Base-by-base conservation (phyloP, 495 filamentous ascomycete species). In the Pseudomonodictys pantanalensis region DNA sequence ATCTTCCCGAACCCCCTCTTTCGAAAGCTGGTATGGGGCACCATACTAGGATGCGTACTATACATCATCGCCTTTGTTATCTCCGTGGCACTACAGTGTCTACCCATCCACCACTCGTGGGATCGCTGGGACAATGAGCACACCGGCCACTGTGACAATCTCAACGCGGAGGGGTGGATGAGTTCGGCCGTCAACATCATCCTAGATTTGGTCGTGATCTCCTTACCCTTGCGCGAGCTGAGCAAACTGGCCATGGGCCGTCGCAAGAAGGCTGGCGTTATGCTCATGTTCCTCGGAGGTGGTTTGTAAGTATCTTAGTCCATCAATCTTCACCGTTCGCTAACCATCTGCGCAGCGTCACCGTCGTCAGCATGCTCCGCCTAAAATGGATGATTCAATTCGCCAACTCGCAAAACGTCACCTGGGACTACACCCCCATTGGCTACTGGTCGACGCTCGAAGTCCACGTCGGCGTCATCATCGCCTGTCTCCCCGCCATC, bases 261-360 rank as follows among this genome's bases (percentile, higher is more conserved):
- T 44, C 71, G 71, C 50, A 80, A 77, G 66, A 83, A 80, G 62
- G 49, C 77, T 8, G 73, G 71, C n/a, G 68, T 83, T 30, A 72
- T 74, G 35, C 22, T 81, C 6, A 79, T 84, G 69, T 83, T 84
- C 63, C 70, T 71, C 3, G 70, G 81, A 17, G 81, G 81, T 10
- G 71, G 81, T 20, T 74, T 83, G 80, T 82, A 69, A 59, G 73
- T 70, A 17, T 49, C 41, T 29, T 32, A 22, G 24, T 50, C 26
- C 24, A 45, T 44, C 53, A 69, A 29, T 7, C 39, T 33, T 11
- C 15, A 47, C 7, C 12, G 15, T 7, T 15, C 11, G 5, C 11
- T 29, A 38, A 24, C 17, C 6, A 5, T 24, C 56, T 62, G 32
- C 52, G 5, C 28, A 76, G 71, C 48, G 73, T 74, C 25, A 76